These are phyloP conservation scores for Crocinoboletus sp. DNA, from an alignment of 1,284 basidiomycete species.

Conservation along the genomic window DNA sequence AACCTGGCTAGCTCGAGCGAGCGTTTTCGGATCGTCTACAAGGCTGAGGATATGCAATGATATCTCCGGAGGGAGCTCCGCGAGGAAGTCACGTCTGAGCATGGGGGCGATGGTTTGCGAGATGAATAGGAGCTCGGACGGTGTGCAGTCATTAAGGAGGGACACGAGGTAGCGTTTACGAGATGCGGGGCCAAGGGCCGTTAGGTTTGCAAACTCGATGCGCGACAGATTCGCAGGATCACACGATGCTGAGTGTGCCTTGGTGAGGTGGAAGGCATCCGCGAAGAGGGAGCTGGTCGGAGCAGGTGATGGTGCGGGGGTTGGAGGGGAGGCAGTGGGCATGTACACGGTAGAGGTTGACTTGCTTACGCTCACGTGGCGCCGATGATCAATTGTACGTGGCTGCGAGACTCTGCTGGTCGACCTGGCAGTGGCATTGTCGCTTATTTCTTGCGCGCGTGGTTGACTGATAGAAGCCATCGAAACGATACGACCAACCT, in stretches of 20 bases:
- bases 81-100: conserved; percentile 85
- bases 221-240: conserved; percentile 31
- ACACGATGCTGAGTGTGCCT: conserved; percentile 14
- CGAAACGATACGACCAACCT: background rate
- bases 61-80: conserved; percentile 81
- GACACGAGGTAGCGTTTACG: conserved; percentile 61
- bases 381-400: conserved; percentile 15
- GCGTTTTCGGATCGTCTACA: conserved; percentile 77
- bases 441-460: conserved; percentile 4
- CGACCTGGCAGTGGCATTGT: conserved; percentile 11
- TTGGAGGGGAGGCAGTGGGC: conserved; percentile 60
- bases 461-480: conserved; percentile 14
- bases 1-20: conserved; percentile 71
- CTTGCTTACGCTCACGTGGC: conserved; percentile 16
- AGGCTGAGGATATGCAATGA: conserved; percentile 78
- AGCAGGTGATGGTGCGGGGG: conserved; percentile 62
- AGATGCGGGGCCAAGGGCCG: conserved; percentile 34
- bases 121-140: conserved; percentile 77
- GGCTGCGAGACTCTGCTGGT: conserved; percentile 10
- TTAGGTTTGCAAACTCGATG: conserved; percentile 36
- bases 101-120: conserved; percentile 73
- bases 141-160: conserved; percentile 62
- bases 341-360: conserved; percentile 42
- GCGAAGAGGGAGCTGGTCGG: conserved; percentile 26
- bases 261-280: conserved; percentile 18